These are phyloP conservation scores for Diaporthe vexans DNA, from an alignment of 2,329 filamentous ascomycete genomes.

Conservation along the genomic window DNA sequence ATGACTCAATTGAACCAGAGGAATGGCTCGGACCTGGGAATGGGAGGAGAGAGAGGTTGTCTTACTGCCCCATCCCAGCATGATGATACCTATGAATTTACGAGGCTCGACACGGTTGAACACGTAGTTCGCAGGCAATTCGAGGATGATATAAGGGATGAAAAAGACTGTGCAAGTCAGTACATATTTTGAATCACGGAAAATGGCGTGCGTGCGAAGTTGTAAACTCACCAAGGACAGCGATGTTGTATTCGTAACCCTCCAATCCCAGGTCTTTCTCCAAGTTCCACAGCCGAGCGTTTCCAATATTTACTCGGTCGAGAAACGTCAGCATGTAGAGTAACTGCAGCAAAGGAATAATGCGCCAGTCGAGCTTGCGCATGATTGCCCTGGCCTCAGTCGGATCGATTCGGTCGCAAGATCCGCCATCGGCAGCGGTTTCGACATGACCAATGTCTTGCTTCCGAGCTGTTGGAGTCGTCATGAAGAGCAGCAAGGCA, in stretches of 20 bases:
- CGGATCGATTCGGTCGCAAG: not conserved
- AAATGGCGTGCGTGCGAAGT: not conserved
- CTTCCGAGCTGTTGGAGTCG: too few species aligned
- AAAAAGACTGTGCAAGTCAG: slow-evolving; percentile 10
- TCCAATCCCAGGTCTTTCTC: slow-evolving; percentile 10
- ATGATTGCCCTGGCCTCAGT: not conserved
- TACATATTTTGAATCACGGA: not conserved
- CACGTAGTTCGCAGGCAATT: slow-evolving; percentile 12
- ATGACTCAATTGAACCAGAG: not conserved
- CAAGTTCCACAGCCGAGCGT: slow-evolving; percentile 46
- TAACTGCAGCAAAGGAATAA: slow-evolving; percentile 16
- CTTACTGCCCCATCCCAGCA: slow-evolving; percentile 19
- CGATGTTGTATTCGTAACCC: slow-evolving; percentile 19
- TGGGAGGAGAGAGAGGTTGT: not conserved
- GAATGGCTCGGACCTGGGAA: not conserved
- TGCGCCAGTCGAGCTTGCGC: slow-evolving; percentile 10
- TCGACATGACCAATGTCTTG: not conserved
- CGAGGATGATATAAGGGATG: slow-evolving; percentile 25
- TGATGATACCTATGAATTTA: slow-evolving; percentile 9
- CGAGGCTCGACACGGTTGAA: slow-evolving; percentile 28
- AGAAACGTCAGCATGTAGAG: slow-evolving; percentile 48
- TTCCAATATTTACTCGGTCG: slow-evolving; percentile 49
- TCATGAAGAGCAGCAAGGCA: too few species aligned
- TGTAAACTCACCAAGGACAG: slow-evolving; percentile 1
- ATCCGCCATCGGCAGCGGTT: slow-evolving; percentile 11